A percentile compares a stretch with the other conserved stretches of the same genome.
phyloP scores from a whole-genome alignment of 257 asterid genomes.

The Vinca minor region DNA sequence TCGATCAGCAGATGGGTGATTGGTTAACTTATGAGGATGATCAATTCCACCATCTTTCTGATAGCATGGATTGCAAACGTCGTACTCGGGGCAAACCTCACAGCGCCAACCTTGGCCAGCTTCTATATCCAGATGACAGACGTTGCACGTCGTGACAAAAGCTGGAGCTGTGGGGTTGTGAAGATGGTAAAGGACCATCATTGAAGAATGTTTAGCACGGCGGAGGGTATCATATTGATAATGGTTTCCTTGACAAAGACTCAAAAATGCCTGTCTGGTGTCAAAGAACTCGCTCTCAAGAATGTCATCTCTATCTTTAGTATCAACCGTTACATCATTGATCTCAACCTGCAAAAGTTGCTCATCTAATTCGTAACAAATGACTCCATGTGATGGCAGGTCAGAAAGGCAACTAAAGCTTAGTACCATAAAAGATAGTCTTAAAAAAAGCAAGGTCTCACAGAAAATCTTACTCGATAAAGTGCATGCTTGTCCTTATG shows the following conservation, averaged over 20 bases:
- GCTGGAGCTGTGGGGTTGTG: conserved; percentile 99
- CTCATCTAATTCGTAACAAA: conserved; percentile 9
- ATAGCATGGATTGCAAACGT: conserved; percentile 77
- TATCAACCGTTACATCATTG: conserved; percentile 59
- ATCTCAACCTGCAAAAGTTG: conserved; percentile 53
- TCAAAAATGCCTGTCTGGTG: conserved; percentile 95
- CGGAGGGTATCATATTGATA: conserved; percentile 97
- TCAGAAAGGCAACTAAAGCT: neutral
- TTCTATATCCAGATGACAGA: conserved; percentile 77
- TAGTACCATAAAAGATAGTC: neutral
- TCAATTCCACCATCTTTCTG: conserved; percentile 68
- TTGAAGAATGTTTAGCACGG: conserved; percentile 94
- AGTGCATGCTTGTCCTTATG: conserved; percentile 75
- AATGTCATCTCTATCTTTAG: conserved; percentile 78
- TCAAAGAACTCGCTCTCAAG: conserved; percentile 98
- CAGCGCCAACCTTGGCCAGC: conserved; percentile 99
- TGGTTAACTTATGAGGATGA: conserved; percentile 86
- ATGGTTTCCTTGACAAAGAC: conserved; percentile 97
- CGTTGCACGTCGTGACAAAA: conserved; percentile 58
- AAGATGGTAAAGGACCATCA: conserved; percentile 98
- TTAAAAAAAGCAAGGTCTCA: neutral
- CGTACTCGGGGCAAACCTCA: conserved; percentile 92
- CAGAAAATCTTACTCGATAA: conserved; percentile 52
- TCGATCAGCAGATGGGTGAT: conserved; percentile 67
- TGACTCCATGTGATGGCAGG: neutral